Conservation (phyloP, 805 yeast genomes). For the Yarrowia yakushimensis region DNA sequence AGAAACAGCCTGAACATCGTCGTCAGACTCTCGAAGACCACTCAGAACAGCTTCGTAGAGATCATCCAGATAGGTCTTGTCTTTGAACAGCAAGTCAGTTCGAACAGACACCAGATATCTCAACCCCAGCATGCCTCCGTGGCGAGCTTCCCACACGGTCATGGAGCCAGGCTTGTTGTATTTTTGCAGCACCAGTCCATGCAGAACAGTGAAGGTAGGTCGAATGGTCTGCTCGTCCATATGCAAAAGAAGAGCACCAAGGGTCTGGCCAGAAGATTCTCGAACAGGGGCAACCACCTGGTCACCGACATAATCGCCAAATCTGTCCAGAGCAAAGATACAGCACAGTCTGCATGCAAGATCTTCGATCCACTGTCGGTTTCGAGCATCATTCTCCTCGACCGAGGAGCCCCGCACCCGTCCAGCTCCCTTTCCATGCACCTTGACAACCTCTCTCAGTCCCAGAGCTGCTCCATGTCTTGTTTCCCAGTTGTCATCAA, state of each 20-base stretch:
- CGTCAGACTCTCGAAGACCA: conserved; percentile 76
- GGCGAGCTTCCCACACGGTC: conserved; percentile 94
- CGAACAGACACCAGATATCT: conserved; percentile 88
- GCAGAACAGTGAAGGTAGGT: conserved; percentile 61
- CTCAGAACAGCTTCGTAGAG: conserved; percentile 82
- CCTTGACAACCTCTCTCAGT: conserved; percentile 74
- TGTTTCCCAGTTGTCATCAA: conserved; percentile 86
- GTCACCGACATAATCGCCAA: conserved; percentile 95
- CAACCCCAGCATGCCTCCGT: conserved; percentile 94
- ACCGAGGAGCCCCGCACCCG: conserved; percentile 61
- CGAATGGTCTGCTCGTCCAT: conserved; percentile 56
- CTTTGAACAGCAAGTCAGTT: conserved; percentile 65
- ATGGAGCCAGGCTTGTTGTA: conserved; percentile 43
- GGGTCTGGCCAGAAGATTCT: conserved; percentile 92
- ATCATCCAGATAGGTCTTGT: conserved; percentile 55
- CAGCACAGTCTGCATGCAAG: conserved; percentile 80
- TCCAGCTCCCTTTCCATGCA: conserved; percentile 84
- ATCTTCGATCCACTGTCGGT: conserved; percentile 75
- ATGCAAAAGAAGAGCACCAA: conserved; percentile 84
- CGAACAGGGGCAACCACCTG: conserved; percentile 98
- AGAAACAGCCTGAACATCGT: conserved; percentile 95
- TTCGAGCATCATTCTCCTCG: conserved; percentile 62
- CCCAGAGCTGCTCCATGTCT: conserved; percentile 97
- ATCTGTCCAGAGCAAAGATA: conserved; percentile 85
- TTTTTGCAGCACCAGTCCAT: conserved; percentile 63